Conservation (phyloP, 192 early-diverging fungal genomes). For the Lobosporangium transversale region DNA sequence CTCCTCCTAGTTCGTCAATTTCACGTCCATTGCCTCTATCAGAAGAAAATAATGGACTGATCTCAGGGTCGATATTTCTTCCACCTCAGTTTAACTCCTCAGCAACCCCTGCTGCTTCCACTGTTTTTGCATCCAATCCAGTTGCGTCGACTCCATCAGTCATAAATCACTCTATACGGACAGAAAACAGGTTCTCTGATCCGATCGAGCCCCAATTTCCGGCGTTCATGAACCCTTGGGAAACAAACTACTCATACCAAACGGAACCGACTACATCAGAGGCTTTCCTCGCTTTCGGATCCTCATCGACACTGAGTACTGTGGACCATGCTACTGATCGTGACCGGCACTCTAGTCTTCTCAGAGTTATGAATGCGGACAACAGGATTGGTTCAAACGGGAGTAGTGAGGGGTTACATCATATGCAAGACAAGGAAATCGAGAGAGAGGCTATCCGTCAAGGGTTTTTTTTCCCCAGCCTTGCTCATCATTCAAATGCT, state of each 20-base stretch:
- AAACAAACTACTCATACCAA: conserved; percentile 15
- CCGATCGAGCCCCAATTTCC: too few species aligned
- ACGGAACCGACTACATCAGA: conserved; percentile 24
- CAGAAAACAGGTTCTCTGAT: too few species aligned
- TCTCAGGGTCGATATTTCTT: conserved; percentile 1
- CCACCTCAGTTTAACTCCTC: not conserved
- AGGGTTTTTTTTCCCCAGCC: conserved; percentile 30
- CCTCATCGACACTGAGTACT: not conserved
- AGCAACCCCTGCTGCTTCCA: not conserved
- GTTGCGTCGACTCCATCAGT: too few species aligned
- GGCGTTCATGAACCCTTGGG: conserved; percentile 46
- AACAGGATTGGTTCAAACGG: not conserved
- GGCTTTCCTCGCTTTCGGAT: conserved; percentile 27
- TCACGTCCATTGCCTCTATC: not conserved
- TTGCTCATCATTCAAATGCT: conserved; percentile 2
- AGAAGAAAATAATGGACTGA: not conserved
- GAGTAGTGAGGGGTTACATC: not conserved
- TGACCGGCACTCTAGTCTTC: conserved; percentile 32
- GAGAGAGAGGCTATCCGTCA: conserved; percentile 22
- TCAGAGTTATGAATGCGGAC: conserved; percentile 30
- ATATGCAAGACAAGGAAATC: not conserved
- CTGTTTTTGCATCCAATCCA: not conserved
- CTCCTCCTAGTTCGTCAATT: not conserved
- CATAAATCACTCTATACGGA: too few species aligned
- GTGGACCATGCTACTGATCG: not conserved